Conservation (phyloP, 179 eudicot genomes). For the Beta macrorhiza region DNA sequence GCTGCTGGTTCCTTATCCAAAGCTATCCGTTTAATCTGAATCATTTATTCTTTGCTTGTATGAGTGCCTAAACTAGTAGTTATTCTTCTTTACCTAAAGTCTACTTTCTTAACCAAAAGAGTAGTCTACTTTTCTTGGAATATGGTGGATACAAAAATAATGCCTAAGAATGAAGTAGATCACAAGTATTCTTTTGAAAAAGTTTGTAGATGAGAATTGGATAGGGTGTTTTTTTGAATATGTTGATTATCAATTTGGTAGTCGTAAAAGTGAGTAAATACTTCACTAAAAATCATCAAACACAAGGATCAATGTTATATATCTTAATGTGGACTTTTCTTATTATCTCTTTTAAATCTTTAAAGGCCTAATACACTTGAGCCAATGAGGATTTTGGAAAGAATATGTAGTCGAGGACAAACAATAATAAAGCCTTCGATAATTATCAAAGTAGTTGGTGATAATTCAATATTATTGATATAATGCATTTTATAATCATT, state of each 20-base stretch:
- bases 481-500: too few species aligned
- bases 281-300: too few species aligned
- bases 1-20: constrained; percentile 17
- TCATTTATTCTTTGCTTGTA: constrained; percentile 14
- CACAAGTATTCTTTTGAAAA: background rate
- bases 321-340: too few species aligned
- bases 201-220: background rate
- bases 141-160: background rate
- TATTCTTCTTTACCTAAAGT: constrained; percentile 3
- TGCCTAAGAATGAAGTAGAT: constrained; percentile 23
- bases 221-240: background rate
- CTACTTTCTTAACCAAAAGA: constrained; percentile 26
- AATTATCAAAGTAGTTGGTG: too few species aligned
- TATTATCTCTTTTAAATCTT: too few species aligned
- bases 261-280: too few species aligned
- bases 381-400: too few species aligned
- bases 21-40: constrained; percentile 19
- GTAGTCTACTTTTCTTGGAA: constrained; percentile 4
- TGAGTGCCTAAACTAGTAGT: constrained; percentile 17
- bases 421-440: too few species aligned
- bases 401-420: too few species aligned
- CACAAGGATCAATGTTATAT: too few species aligned
- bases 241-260: background rate
- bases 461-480: too few species aligned
- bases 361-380: too few species aligned